Evolutionary conservation across 2,329 filamentous ascomycete species (phyloP), one percentile per base, ranked within the genome.

Genomic region (Escovopsis weberi): DNA sequence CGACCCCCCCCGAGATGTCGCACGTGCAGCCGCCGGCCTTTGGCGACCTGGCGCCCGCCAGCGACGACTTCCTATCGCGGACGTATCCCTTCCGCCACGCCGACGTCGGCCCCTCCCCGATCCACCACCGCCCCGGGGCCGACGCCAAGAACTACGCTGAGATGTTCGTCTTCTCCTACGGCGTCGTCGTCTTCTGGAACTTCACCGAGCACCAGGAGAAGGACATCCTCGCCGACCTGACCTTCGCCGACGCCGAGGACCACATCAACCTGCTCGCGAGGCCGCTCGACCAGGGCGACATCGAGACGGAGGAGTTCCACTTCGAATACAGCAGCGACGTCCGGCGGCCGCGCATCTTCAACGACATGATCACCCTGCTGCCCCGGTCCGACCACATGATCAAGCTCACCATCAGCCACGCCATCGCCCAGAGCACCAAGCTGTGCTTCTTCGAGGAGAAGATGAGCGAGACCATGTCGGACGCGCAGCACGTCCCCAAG

Each of bases 141-240:
- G 78, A 86, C 55, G 76, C 80, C 33, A 80, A 89, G 55, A 74
- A 80, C 43, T 86, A 94, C 56, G 89, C 85, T 36, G 91, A 98
- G 63, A 85, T 96, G 77, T 96, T 94, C 58, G 82, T 98, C 53
- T 96, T 93, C 61, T 89, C 85, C 12, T 98, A 98, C 56, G 91
- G 91, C 18, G 89, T 98, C 1, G 89, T 91, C 0, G 91, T 98
- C 5, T 94, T 98, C 59, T 98, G 91, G 91, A 98, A 98, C 60
- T 95, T 98, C 53, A 89, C 85, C 10, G 88, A 94, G 60, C 76
- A 82, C 50, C 91, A 98, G 59, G 91, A 98, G 60, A 95, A 94
- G 62, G 88, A 95, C 54, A 85, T 96, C 38, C 74, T 98, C 19
- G 91, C 91, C 34, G 91, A 98, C 60, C 68, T 98, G 42, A 91